Percentiles rank a stretch among this genome's conserved stretches.
Conservation (phyloP, 805 yeast species). For the Candida germanica region DNA sequence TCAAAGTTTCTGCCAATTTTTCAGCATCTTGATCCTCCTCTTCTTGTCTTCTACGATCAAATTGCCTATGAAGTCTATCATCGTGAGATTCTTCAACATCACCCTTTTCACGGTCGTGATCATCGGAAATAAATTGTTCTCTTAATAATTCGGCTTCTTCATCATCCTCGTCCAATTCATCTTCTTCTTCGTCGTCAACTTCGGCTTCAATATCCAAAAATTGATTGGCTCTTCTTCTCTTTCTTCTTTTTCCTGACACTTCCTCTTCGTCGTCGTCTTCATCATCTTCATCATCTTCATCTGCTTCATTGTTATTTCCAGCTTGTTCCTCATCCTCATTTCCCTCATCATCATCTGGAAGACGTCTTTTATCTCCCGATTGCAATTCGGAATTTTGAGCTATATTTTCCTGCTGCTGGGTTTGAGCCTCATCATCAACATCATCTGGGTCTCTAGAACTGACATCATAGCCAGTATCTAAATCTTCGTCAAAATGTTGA, state of each 20-base stretch:
- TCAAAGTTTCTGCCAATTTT: slow-evolving; percentile 83
- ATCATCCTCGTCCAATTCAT: slow-evolving; percentile 83
- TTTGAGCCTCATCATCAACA: slow-evolving; percentile 16
- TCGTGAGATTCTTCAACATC: slow-evolving; percentile 46
- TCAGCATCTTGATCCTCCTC: slow-evolving; percentile 94
- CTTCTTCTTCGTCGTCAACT: slow-evolving; percentile 97
- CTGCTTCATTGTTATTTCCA: slow-evolving; percentile 22
- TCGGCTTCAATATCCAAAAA: slow-evolving; percentile 98
- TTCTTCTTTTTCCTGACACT: slow-evolving; percentile 44
- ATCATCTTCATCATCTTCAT: slow-evolving; percentile 49
- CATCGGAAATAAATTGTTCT: slow-evolving; percentile 79
- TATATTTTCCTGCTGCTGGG: slow-evolving; percentile 10
- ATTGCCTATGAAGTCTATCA: slow-evolving; percentile 85
- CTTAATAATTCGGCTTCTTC: slow-evolving; percentile 85
- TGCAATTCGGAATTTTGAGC: slow-evolving; percentile 8
- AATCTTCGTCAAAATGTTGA: slow-evolving; percentile 8
- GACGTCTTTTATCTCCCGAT: slow-evolving; percentile 7
- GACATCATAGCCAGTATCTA: slow-evolving; percentile 12
- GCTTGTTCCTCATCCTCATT: slow-evolving; percentile 12
- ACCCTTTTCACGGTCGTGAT: slow-evolving; percentile 62
- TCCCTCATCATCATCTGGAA: slow-evolving; percentile 8
- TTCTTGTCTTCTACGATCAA: slow-evolving; percentile 83
- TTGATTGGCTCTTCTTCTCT: slow-evolving; percentile 62
- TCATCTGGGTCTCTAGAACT: slow-evolving; percentile 16
- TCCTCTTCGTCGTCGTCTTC: slow-evolving; percentile 49